A percentile compares a stretch with the other conserved stretches of the same genome.
Evolutionary conservation across 1,139 yeast species (phyloP).

Genomic region (Diutina catenulata): DNA sequence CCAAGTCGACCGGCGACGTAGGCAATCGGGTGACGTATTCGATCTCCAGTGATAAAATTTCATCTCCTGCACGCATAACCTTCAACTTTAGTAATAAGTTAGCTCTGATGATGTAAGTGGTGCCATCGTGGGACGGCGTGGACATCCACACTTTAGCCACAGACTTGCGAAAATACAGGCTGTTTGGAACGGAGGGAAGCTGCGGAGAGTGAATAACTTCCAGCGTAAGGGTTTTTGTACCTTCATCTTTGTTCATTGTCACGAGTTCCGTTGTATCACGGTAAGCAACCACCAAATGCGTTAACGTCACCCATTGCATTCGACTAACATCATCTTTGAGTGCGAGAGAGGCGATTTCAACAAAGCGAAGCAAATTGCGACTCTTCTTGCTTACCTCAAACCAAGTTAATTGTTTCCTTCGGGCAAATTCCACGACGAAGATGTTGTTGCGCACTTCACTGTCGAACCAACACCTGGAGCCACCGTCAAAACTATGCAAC

Average conservation of each 20-base stretch:
- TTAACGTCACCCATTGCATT: neutral
- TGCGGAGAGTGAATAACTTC: neutral
- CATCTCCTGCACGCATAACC: neutral
- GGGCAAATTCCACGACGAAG: neutral
- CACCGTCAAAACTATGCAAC: neutral
- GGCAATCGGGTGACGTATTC: neutral
- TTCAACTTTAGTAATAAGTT: no score
- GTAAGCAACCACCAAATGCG: neutral
- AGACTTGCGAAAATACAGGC: neutral
- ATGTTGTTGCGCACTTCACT: neutral
- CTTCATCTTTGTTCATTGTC: neutral
- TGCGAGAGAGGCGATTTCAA: neutral
- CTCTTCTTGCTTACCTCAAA: neutral
- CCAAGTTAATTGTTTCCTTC: neutral
- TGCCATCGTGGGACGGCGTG: neutral
- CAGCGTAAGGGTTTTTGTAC: neutral
- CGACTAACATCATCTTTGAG: neutral
- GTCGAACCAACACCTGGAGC: neutral
- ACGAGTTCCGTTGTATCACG: neutral
- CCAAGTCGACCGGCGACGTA: neutral
- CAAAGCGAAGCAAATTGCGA: neutral
- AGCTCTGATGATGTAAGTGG: neutral
- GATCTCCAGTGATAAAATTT: neutral
- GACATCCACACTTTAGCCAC: constrained; percentile 3
- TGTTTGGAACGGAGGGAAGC: neutral